Conservation (phyloP, 192 early-diverging fungal species). For the Rhizoclosmatium globosum region DNA sequence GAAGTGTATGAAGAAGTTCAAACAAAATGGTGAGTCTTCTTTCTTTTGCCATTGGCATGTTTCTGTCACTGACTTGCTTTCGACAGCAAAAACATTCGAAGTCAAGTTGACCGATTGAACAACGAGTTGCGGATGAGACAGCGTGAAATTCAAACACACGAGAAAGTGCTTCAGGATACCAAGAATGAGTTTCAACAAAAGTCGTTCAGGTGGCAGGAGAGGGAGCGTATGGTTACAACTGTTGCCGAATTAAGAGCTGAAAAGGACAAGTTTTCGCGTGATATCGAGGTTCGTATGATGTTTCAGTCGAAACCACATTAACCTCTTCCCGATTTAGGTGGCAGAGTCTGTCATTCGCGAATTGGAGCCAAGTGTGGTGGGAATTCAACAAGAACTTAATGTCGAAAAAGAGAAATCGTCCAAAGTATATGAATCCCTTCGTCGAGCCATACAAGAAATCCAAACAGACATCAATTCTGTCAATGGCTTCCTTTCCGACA, state of each 20-base stretch:
- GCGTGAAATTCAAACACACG: slow-evolving; percentile 50
- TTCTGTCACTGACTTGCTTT: not conserved
- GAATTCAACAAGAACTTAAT: slow-evolving; percentile 42
- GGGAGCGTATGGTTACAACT: slow-evolving; percentile 46
- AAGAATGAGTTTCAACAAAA: slow-evolving; percentile 42
- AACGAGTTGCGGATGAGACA: slow-evolving; percentile 63
- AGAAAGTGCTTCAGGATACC: slow-evolving; percentile 47
- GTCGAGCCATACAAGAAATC: slow-evolving; percentile 20
- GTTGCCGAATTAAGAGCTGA: slow-evolving; percentile 54
- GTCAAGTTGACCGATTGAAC: slow-evolving; percentile 61
- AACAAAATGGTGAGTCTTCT: slow-evolving; percentile 49
- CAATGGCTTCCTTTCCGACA: not conserved
- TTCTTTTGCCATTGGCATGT: not conserved
- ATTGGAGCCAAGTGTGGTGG: slow-evolving; percentile 20
- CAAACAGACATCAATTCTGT: slow-evolving; percentile 4
- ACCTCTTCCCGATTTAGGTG: not conserved
- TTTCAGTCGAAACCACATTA: not conserved
- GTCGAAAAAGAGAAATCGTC: slow-evolving; percentile 20
- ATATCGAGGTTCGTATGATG: slow-evolving; percentile 37
- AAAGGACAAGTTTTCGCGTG: slow-evolving; percentile 42
- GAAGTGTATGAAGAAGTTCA: slow-evolving; percentile 60
- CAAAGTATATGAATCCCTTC: not conserved
- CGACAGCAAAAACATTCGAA: slow-evolving; percentile 45
- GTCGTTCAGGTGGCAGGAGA: slow-evolving; percentile 50
- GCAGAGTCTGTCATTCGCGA: slow-evolving; percentile 35